Evolutionary conservation across 176 grass and related monocot genomes (phyloP).

Genomic region (Aegilops longissima): DNA sequence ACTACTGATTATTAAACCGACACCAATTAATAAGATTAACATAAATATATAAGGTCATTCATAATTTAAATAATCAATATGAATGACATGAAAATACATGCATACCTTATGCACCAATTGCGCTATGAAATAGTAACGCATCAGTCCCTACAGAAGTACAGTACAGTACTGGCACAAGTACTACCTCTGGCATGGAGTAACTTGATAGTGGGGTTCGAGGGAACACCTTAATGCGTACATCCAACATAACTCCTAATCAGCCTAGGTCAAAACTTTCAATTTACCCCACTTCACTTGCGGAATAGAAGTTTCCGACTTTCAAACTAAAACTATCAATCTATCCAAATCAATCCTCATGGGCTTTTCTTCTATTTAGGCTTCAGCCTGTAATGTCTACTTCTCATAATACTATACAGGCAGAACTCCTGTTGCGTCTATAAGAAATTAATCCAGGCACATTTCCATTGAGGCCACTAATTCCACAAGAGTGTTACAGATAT

Average conservation of each 20-base stretch:
- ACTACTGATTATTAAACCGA: not conserved
- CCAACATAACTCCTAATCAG: not conserved
- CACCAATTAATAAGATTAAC: conserved; percentile 8
- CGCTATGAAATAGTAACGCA: not conserved
- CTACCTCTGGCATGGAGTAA: conserved; percentile 4
- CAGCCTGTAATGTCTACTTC: not conserved
- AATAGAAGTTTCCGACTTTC: not conserved
- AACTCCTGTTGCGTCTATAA: not conserved
- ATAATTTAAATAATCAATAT: conserved; percentile 26
- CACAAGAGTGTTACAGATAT: conserved; percentile 66
- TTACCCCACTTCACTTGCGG: conserved; percentile 9
- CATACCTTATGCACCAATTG: conserved; percentile 13
- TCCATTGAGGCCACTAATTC: conserved; percentile 59
- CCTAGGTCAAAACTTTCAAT: conserved; percentile 4
- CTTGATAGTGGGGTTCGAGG: not conserved
- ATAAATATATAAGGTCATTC: not conserved
- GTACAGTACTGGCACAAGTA: not conserved
- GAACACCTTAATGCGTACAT: not conserved
- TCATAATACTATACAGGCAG: not conserved
- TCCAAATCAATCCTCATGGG: not conserved
- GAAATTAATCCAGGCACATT: conserved; percentile 28
- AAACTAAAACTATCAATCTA: not conserved
- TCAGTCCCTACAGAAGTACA: not conserved
- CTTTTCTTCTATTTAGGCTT: not conserved
- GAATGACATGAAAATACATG: conserved; percentile 13